phyloP scores from a whole-genome alignment of 2,329 filamentous ascomycete genomes.

The Ceratocystis destructans region DNA sequence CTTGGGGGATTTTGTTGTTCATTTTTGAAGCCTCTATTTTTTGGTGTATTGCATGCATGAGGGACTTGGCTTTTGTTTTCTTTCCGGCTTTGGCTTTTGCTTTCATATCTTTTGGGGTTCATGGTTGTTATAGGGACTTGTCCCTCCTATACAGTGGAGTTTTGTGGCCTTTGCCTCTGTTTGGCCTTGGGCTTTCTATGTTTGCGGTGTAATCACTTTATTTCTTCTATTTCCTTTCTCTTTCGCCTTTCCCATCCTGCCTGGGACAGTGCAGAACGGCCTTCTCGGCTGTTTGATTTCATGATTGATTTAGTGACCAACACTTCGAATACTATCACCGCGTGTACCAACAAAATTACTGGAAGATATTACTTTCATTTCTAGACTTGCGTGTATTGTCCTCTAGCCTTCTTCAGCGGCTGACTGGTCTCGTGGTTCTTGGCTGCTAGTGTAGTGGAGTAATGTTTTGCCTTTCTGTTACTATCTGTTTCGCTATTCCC shows the following conservation, averaged over 20 bases:
- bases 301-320: neutral
- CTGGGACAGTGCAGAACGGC: neutral
- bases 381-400: too few species aligned
- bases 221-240: neutral
- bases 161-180: slow-evolving; percentile 9
- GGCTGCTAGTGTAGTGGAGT: too few species aligned
- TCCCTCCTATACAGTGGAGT: slow-evolving; percentile 16
- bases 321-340: neutral
- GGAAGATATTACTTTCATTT: too few species aligned
- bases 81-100: neutral
- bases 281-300: neutral
- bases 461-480: too few species aligned
- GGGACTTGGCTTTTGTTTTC: slow-evolving; percentile 12
- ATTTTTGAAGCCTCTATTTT: slow-evolving; percentile 10
- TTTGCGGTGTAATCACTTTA: neutral
- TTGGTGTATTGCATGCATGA: slow-evolving; percentile 14
- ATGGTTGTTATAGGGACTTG: slow-evolving; percentile 10
- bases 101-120: slow-evolving; percentile 1
- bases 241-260: neutral
- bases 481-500: too few species aligned
- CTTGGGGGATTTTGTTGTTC: neutral
- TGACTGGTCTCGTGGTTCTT: too few species aligned
- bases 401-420: too few species aligned
- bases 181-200: neutral
- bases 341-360: neutral